Conservation (phyloP, 2,329 filamentous ascomycete species). For the Alternaria sp. region DNA sequence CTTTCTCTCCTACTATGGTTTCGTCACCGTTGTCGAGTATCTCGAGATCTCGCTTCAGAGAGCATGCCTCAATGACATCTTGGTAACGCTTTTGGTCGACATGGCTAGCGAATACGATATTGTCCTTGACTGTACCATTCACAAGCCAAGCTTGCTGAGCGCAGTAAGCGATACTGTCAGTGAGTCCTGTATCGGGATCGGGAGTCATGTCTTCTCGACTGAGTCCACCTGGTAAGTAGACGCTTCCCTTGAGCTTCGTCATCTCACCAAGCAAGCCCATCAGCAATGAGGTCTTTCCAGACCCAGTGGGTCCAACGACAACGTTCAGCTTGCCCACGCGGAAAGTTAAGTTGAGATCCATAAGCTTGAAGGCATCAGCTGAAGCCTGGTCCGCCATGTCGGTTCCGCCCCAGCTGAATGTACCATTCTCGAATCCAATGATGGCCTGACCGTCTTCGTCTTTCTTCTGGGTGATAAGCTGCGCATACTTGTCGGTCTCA, state of each 20-base stretch:
- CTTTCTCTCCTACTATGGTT: slow-evolving; percentile 95
- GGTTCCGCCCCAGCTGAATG: slow-evolving; percentile 84
- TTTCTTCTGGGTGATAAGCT: slow-evolving; percentile 75
- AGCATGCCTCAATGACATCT: slow-evolving; percentile 89
- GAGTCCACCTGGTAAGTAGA: slow-evolving; percentile 84
- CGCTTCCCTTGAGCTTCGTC: slow-evolving; percentile 80
- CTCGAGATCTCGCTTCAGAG: slow-evolving; percentile 86
- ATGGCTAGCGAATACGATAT: slow-evolving; percentile 87
- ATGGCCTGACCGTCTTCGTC: slow-evolving; percentile 74
- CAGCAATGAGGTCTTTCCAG: slow-evolving; percentile 92
- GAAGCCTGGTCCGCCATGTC: slow-evolving; percentile 62
- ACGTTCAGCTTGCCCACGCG: slow-evolving; percentile 87
- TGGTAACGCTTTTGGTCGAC: slow-evolving; percentile 84
- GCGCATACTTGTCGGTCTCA: slow-evolving; percentile 93
- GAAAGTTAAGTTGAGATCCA: slow-evolving; percentile 85
- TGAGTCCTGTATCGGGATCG: slow-evolving; percentile 84
- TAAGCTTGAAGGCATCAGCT: slow-evolving; percentile 75
- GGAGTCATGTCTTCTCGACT: slow-evolving; percentile 84
- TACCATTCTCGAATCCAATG: slow-evolving; percentile 86
- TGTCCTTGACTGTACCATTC: slow-evolving; percentile 94
- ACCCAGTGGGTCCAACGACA: slow-evolving; percentile 90
- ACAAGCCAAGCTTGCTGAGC: slow-evolving; percentile 97
- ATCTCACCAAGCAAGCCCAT: slow-evolving; percentile 98
- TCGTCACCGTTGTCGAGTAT: slow-evolving; percentile 93
- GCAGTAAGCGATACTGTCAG: slow-evolving; percentile 93